Evolutionary conservation across 805 yeast species (phyloP), one percentile per base, ranked within the genome.

Genomic region (Ogataea corticis): DNA sequence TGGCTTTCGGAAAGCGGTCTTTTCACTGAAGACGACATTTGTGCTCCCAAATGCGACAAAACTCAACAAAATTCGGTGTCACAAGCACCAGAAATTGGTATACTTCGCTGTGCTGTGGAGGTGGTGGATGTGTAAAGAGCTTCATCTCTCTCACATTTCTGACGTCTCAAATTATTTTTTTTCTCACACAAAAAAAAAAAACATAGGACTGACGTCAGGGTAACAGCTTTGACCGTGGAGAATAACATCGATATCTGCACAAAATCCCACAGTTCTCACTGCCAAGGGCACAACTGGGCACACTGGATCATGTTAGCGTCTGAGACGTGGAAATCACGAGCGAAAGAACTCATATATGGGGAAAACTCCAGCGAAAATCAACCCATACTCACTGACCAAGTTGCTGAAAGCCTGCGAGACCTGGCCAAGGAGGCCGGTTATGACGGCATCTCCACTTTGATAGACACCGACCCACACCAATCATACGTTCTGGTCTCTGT

Each of bases 21-120:
- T 46, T 45, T 52, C 25, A 39, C 21, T 17, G 53, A 41, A 33
- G 44, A 23, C 37, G 56, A 51, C 49, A 48, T 41, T 32, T 19
- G 42, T 12, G 23, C 23, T 21, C 9, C 25, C 7, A 6, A 9
- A 21, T 21, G 25, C 9, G 7, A 21, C 7, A 21, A 9, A 21
- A 5, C n/a, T n/a, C n/a, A n/a, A n/a, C n/a, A 21, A 21, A 21
- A 9, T 6, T 21, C 7, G 5, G 7, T 21, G 25, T 21, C 9
- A 21, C 25, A 21, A n/a, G n/a, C n/a, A n/a, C n/a, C 25, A 5
- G 25, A 9, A 21, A 21, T 21, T 21, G 25, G 25, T 21, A 21
- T 6, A 21, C 9, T 5, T 21, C 27, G 9, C 25, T 15, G 40
- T 17, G 21, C 16, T 4, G 3, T 31, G 6, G 16, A 13, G 18